phyloP scores from a whole-genome alignment of 139 green algal genomes.

The Pleodorina starrii region DNA sequence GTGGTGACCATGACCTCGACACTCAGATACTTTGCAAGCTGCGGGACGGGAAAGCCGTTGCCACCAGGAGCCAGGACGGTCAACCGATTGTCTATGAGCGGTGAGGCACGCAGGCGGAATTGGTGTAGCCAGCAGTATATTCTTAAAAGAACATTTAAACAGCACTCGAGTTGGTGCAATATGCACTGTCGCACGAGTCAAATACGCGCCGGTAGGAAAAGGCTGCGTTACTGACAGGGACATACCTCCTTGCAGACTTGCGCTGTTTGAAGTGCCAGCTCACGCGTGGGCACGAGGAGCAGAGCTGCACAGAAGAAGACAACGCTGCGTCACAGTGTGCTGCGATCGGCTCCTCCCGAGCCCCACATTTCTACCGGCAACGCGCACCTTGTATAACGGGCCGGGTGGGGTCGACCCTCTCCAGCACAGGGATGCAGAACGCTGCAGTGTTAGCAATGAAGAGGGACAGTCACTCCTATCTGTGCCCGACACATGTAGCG shows the following conservation, averaged over 20 bases:
- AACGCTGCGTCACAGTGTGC: background rate
- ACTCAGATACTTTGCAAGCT: constrained; percentile 95
- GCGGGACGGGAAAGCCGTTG: background rate
- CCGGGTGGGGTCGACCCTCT: constrained; percentile 91
- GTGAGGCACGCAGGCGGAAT: too few relatives aligned
- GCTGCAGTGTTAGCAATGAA: constrained; percentile 58
- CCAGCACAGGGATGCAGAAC: constrained; percentile 98
- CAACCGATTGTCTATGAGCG: too few relatives aligned
- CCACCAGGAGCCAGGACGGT: too few relatives aligned
- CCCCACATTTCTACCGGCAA: background rate
- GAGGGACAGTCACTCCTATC: background rate
- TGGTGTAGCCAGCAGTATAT: too few relatives aligned
- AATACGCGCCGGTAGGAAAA: background rate
- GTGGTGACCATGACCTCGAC: constrained; percentile 97
- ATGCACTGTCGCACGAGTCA: background rate
- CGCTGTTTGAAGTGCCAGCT: constrained; percentile 98
- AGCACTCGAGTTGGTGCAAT: too few relatives aligned
- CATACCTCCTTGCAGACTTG: constrained; percentile 91
- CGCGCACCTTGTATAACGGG: constrained; percentile 95
- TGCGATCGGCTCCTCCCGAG: background rate
- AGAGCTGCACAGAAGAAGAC: constrained; percentile 79
- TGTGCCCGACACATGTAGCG: background rate
- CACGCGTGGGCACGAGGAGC: constrained; percentile 97
- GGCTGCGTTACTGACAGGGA: background rate
- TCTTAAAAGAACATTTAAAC: too few relatives aligned